Evolutionary conservation across 495 filamentous ascomycete species (phyloP), one percentile per base, ranked within the genome.

Genomic region (Margaritispora aquatica): DNA sequence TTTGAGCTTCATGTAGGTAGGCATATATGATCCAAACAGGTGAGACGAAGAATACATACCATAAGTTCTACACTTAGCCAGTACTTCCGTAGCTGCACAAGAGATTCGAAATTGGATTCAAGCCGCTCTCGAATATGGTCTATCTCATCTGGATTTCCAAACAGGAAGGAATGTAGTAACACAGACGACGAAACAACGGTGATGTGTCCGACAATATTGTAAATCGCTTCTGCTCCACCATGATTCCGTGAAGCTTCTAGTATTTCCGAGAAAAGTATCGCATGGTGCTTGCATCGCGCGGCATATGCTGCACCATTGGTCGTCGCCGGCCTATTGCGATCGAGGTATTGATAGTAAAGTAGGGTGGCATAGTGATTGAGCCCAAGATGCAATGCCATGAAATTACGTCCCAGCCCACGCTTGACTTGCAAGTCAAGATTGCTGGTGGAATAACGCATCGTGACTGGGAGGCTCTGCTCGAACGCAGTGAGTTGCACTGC

Each of bases 181-280:
- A 62, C 60, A 1, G 60, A 69, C 4, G 69, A 71, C 21, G 68
- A 71, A 19, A 70, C 68, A n/a, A 71, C 64, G 2, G 69, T 69
- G 60, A 71, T 68, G 58, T 71, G 69, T 3, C 66, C 65, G 23
- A 69, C 63, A 59, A 69, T 69, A 20, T 69, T 60, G 51, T 71
- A 68, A 19, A 71, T 31, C n/a, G 63, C 69, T 47, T 66, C 69
- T 24, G 65, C 66, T 17, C 61, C 53, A 10, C 63, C 50, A 19
- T 54, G 62, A 19, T 65, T 51, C 11, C 34, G n/a, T 3, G 60
- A 62, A 23, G 50, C 26, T 34, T 38, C 64, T 26, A 70, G 24
- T 21, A 70, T 44, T 21, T 70, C 69, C 46, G 60, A 69, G 48
- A 69, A 67, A 2, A 54, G 55, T 22, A 51, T 57, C 2, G 69